A percentile compares a stretch with the other conserved stretches of the same genome.
phyloP scores from a whole-genome alignment of 2,329 filamentous ascomycete species.

The Colletotrichum cuscutae region DNA sequence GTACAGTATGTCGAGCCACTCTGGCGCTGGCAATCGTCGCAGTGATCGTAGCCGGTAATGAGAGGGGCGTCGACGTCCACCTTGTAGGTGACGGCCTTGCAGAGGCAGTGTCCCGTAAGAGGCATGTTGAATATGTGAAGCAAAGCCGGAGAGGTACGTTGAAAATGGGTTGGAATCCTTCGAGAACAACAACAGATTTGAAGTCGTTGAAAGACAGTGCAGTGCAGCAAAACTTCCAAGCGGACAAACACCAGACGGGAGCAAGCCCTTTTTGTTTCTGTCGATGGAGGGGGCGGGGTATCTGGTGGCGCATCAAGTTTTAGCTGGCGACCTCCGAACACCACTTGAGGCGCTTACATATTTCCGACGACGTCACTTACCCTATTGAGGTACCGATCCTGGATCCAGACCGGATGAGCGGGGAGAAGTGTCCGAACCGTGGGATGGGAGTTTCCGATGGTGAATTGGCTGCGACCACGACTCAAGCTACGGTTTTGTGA shows the following conservation, averaged over 20 bases:
- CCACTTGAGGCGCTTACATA: slow-evolving; percentile 26
- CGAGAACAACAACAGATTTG: not conserved
- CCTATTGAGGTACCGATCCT: slow-evolving; percentile 11
- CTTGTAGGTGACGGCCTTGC: slow-evolving; percentile 77
- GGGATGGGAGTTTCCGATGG: slow-evolving; percentile 22
- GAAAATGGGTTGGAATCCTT: not conserved
- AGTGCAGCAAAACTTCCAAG: slow-evolving; percentile 16
- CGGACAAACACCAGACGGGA: slow-evolving; percentile 9
- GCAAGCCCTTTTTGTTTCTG: slow-evolving; percentile 23
- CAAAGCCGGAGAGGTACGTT: not conserved
- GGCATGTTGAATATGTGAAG: slow-evolving; percentile 59
- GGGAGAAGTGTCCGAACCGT: slow-evolving; percentile 23
- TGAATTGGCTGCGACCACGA: slow-evolving; percentile 10
- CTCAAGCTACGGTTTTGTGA: not conserved
- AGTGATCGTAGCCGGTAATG: slow-evolving; percentile 75
- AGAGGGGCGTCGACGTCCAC: slow-evolving; percentile 61
- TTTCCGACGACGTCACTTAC: slow-evolving; percentile 32
- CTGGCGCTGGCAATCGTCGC: slow-evolving; percentile 79
- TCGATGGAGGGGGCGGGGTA: slow-evolving; percentile 28
- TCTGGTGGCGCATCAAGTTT: slow-evolving; percentile 21
- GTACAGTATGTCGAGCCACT: slow-evolving; percentile 75
- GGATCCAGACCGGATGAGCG: slow-evolving; percentile 15
- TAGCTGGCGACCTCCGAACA: slow-evolving; percentile 24
- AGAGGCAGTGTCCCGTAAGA: slow-evolving; percentile 77
- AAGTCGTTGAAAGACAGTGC: slow-evolving; percentile 10